Percentiles rank a stretch among this genome's conserved stretches.
Evolutionary conservation across 2,329 filamentous ascomycete species (phyloP).

Genomic region (Diaporthe sp.): DNA sequence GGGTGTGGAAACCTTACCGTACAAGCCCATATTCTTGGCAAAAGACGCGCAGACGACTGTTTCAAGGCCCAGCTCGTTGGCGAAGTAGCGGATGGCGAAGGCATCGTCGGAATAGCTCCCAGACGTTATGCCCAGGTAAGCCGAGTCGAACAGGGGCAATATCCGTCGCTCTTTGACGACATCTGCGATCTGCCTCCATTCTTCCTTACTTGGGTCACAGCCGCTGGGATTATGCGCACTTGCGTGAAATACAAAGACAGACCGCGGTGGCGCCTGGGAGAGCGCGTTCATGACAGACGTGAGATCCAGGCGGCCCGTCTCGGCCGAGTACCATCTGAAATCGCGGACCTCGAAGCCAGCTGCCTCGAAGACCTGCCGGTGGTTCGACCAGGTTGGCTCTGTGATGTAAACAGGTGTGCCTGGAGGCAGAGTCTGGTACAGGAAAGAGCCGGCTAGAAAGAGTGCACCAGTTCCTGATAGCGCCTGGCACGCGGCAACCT

Average conservation of each 20-base stretch:
- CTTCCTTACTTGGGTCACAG: slow-evolving; percentile 51
- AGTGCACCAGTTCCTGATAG: slow-evolving; percentile 57
- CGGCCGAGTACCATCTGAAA: slow-evolving; percentile 54
- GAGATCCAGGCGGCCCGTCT: slow-evolving; percentile 49
- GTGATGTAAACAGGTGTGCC: slow-evolving; percentile 51
- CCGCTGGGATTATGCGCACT: slow-evolving; percentile 59
- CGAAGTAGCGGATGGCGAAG: slow-evolving; percentile 48
- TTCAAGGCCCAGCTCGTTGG: slow-evolving; percentile 56
- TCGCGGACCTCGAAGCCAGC: slow-evolving; percentile 49
- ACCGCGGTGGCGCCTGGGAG: slow-evolving; percentile 43
- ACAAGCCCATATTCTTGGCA: slow-evolving; percentile 68
- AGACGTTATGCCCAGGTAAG: slow-evolving; percentile 49
- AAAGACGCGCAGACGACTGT: slow-evolving; percentile 71
- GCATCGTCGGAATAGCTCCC: slow-evolving; percentile 47
- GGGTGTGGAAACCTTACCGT: slow-evolving; percentile 37
- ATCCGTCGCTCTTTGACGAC: slow-evolving; percentile 42
- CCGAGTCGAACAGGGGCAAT: slow-evolving; percentile 50
- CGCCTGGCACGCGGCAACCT: slow-evolving; percentile 45
- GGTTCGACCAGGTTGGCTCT: slow-evolving; percentile 57
- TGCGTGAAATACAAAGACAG: slow-evolving; percentile 53
- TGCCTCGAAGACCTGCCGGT: slow-evolving; percentile 50
- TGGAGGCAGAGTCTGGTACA: slow-evolving; percentile 44
- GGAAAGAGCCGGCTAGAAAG: slow-evolving; percentile 49
- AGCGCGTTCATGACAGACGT: slow-evolving; percentile 46
- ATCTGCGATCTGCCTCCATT: slow-evolving; percentile 47